Evolutionary conservation across 1,139 yeast species (phyloP), one percentile per base, ranked within the genome.

Genomic region (Candida smagusa): DNA sequence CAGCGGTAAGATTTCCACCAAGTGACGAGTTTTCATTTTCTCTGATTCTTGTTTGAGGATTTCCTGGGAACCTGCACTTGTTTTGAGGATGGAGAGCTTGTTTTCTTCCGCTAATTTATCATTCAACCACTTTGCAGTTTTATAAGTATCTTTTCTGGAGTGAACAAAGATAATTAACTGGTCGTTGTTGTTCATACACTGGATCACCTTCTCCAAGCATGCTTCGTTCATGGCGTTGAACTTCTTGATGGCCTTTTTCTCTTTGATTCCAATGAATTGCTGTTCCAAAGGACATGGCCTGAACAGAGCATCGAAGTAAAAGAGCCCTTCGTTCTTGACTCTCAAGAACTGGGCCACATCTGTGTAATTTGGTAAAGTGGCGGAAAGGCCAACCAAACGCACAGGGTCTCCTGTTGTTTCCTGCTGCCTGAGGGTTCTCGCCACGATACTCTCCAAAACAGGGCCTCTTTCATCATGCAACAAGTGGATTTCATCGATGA

Each of bases 381-480:
- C 98, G 0, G 97, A 90, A 16, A 92, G 67, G 0, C 96, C 98
- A 9, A 92, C 81, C 9, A 92, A 60, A 43, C 98, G 69, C 1
- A 80, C 79, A 5, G 28, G 35, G 6, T 72, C 72, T 12, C 56
- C 60, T 53, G 71, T 50, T 6, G 65, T 61, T 38, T 72, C 75
- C 2, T 61, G 57, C 33, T 68, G 68, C 43, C 87, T 63, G 26
- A 81, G 53, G 0, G 87, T 75, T 51, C 98, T 72, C 3, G 95
- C 79, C 2, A 92, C 92, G 35, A 92, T 82, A 52, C 85, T 80
- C 56, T 92, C 98, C 38, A 92, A 55, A 0, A 90, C 97, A 0
- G 97, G 96, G 4, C 98, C 98, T 68, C 98, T 79, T 49, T 84
- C 89, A 54, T 92, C 98, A 56, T 92, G 97, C 49, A 92, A 69